These are phyloP conservation scores for Camelina sativa DNA, from an alignment of 345 rosid species.

Conservation along the genomic window DNA sequence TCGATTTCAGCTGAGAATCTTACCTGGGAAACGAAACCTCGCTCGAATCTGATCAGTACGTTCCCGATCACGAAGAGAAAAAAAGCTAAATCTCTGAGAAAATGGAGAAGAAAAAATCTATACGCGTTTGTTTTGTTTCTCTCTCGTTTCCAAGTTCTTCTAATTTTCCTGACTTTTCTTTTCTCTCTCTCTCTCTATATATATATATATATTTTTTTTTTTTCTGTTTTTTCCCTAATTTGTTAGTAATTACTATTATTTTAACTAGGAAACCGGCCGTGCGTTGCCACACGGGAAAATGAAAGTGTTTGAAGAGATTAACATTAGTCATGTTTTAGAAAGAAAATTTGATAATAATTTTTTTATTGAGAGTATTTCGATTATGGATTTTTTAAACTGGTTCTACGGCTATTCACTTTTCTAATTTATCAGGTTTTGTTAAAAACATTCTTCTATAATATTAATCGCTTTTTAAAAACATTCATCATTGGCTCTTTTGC, in stretches of 20 bases:
- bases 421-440: too few relatives aligned
- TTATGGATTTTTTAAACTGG: too few relatives aligned
- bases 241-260: not conserved
- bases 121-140: conserved; percentile 26
- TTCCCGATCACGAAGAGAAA: conserved; percentile 33
- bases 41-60: conserved; percentile 35
- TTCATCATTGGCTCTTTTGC: too few relatives aligned
- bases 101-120: conserved; percentile 27
- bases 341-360: too few relatives aligned
- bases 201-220: conserved; percentile 5
- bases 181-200: too few relatives aligned
- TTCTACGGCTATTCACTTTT: too few relatives aligned
- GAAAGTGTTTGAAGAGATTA: too few relatives aligned
- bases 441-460: too few relatives aligned
- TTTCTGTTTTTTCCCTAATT: conserved; percentile 15
- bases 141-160: conserved; percentile 31
- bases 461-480: too few relatives aligned
- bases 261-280: not conserved
- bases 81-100: conserved; percentile 21
- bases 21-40: conserved; percentile 24
- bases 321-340: too few relatives aligned
- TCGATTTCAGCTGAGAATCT: conserved; percentile 33
- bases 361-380: too few relatives aligned
- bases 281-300: too few relatives aligned
- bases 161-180: conserved; percentile 41